Conservation (phyloP, 768 basidiomycete genomes). For the Ramaria sp. region DNA sequence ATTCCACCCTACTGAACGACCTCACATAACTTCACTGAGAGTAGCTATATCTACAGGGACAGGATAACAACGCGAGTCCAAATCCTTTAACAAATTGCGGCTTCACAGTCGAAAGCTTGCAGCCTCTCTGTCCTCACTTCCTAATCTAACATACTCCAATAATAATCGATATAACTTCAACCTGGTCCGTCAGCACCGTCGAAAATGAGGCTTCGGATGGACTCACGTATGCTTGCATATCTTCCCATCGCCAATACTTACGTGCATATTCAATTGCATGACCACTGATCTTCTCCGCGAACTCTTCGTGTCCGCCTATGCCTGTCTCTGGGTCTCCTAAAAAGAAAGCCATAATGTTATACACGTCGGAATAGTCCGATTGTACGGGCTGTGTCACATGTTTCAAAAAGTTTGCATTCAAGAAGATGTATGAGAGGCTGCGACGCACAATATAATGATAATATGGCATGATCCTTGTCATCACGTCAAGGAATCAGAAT, state of each 20-base stretch:
- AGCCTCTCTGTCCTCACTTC: conserved; percentile 33
- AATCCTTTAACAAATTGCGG: too few relatives aligned
- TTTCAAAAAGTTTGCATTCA: too few relatives aligned
- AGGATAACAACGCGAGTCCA: too few relatives aligned
- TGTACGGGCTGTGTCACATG: conserved; percentile 36
- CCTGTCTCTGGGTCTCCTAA: conserved; percentile 44
- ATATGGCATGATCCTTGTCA: conserved; percentile 21
- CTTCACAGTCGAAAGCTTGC: conserved; percentile 3
- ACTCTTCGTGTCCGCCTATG: conserved; percentile 47
- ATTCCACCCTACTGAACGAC: too few relatives aligned
- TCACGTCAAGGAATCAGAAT: neutral
- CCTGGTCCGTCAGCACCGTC: neutral
- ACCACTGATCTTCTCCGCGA: conserved; percentile 45
- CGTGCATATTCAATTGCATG: conserved; percentile 48
- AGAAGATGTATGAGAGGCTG: neutral
- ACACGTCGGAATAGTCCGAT: conserved; percentile 53
- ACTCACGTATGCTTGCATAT: conserved; percentile 50
- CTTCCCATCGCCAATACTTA: conserved; percentile 49
- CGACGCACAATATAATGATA: conserved; percentile 25
- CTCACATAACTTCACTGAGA: too few relatives aligned
- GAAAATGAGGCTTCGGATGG: neutral
- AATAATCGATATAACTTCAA: conserved; percentile 30
- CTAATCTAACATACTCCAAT: conserved; percentile 43
- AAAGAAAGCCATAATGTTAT: conserved; percentile 68
- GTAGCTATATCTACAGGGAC: too few relatives aligned